These are phyloP conservation scores for Mucor mucedo DNA, from an alignment of 371 early-diverging fungal genomes.

Conservation along the genomic window DNA sequence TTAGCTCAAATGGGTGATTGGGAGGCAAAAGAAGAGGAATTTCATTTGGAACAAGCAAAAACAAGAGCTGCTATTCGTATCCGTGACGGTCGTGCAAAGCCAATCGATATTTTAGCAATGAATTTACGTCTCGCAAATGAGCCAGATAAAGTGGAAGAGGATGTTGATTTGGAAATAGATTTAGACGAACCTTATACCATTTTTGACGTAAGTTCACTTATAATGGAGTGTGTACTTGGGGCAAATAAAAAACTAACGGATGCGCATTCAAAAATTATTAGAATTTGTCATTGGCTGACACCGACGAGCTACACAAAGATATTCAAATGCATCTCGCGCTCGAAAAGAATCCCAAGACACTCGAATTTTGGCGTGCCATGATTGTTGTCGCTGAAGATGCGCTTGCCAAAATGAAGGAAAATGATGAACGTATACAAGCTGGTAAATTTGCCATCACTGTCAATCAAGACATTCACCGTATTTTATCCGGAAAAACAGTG, in stretches of 20 bases:
- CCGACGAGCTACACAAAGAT: slow-evolving; percentile 81
- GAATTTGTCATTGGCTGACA: slow-evolving; percentile 68
- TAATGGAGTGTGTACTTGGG: neutral
- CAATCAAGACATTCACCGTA: slow-evolving; percentile 69
- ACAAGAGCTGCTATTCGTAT: slow-evolving; percentile 90
- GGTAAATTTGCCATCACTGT: slow-evolving; percentile 50
- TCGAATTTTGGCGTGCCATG: slow-evolving; percentile 87
- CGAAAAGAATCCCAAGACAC: slow-evolving; percentile 75
- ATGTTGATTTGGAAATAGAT: slow-evolving; percentile 80
- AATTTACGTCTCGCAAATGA: slow-evolving; percentile 81
- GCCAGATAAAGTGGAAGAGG: slow-evolving; percentile 72
- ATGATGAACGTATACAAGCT: slow-evolving; percentile 31
- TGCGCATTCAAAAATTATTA: slow-evolving; percentile 17
- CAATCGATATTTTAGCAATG: slow-evolving; percentile 93
- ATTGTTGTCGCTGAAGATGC: slow-evolving; percentile 81
- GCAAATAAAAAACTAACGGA: neutral
- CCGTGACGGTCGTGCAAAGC: slow-evolving; percentile 83
- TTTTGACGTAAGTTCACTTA: slow-evolving; percentile 61
- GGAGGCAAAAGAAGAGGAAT: slow-evolving; percentile 91
- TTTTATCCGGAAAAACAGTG: slow-evolving; percentile 77
- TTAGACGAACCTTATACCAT: slow-evolving; percentile 88
- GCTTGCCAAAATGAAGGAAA: slow-evolving; percentile 53
- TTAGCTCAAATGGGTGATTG: slow-evolving; percentile 92
- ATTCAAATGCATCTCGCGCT: slow-evolving; percentile 85
- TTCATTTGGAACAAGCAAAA: slow-evolving; percentile 90